Evolutionary conservation across 2,329 filamentous ascomycete genomes (phyloP).

Genomic region (Pseudogymnoascus sp.): DNA sequence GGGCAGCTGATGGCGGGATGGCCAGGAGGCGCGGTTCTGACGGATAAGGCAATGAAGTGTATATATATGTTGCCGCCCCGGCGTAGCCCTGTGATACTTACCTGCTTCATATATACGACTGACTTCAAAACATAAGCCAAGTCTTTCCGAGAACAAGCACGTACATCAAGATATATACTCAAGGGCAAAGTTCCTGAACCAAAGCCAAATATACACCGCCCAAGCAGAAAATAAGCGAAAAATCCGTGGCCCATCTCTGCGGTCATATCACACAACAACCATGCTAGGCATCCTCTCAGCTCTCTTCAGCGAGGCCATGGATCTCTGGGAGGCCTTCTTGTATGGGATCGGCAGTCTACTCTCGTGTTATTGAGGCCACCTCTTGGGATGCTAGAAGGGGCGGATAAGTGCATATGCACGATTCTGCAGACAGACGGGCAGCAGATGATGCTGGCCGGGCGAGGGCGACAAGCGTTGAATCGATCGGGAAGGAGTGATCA

Average conservation of each 20-base stretch:
- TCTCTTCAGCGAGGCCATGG: slow-evolving; percentile 20
- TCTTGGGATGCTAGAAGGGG: neutral
- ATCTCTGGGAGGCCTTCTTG: slow-evolving; percentile 21
- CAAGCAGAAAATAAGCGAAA: neutral
- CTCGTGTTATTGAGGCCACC: neutral
- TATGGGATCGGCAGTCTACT: slow-evolving; percentile 15
- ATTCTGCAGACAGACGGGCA: neutral
- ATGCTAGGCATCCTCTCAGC: slow-evolving; percentile 20
- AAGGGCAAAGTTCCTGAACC: neutral
- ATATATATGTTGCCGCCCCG: slow-evolving; percentile 1
- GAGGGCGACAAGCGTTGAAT: neutral
- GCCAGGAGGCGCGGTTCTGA: neutral
- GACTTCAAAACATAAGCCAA: neutral
- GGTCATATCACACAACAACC: slow-evolving; percentile 2
- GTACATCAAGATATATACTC: neutral
- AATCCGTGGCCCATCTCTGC: neutral
- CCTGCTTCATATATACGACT: neutral
- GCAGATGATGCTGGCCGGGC: neutral
- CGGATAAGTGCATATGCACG: slow-evolving; percentile 4
- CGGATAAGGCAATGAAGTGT: neutral
- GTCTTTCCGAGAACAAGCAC: neutral
- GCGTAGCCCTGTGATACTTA: neutral
- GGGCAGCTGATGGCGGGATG: neutral
- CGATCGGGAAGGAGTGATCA: neutral
- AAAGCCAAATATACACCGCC: neutral